These are phyloP conservation scores for Tuber microsphaerosporum DNA, from an alignment of 495 filamentous ascomycete species.

Conservation along the genomic window DNA sequence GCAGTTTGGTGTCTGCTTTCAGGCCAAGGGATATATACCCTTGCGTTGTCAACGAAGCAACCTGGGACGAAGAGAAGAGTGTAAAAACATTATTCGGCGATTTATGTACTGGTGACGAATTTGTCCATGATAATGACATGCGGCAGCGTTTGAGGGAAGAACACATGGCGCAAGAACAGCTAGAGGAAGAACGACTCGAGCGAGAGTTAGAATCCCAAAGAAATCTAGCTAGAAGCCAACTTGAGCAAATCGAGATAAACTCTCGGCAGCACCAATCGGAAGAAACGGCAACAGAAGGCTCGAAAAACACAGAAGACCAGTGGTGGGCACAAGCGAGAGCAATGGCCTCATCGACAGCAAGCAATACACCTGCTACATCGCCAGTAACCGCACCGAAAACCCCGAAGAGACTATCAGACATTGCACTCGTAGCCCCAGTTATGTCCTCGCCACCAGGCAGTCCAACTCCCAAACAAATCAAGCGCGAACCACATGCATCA, in stretches of 20 bases:
- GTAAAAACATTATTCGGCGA: conserved; percentile 65
- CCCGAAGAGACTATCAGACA: conserved; percentile 3
- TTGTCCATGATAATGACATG: conserved; percentile 64
- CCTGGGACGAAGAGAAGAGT: conserved; percentile 57
- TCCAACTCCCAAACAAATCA: neutral
- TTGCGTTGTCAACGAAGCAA: conserved; percentile 62
- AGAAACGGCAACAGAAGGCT: neutral
- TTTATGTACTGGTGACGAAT: conserved; percentile 54
- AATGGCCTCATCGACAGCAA: conserved; percentile 12
- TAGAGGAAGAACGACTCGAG: conserved; percentile 16
- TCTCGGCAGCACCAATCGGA: neutral
- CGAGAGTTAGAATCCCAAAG: conserved; percentile 21
- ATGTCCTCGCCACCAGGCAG: neutral
- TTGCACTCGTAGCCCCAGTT: neutral
- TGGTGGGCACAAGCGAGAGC: neutral
- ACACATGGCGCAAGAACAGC: conserved; percentile 1
- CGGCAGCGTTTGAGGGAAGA: conserved; percentile 23
- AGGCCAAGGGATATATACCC: conserved; percentile 72
- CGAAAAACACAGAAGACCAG: neutral
- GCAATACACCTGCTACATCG: conserved; percentile 3
- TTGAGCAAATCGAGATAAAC: neutral
- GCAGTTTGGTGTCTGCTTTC: conserved; percentile 61
- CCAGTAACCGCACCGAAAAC: conserved; percentile 10
- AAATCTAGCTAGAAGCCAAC: conserved; percentile 17
- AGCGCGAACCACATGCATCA: neutral